phyloP scores from a whole-genome alignment of 2,329 filamentous ascomycete genomes.

The Alternaria brassicae region DNA sequence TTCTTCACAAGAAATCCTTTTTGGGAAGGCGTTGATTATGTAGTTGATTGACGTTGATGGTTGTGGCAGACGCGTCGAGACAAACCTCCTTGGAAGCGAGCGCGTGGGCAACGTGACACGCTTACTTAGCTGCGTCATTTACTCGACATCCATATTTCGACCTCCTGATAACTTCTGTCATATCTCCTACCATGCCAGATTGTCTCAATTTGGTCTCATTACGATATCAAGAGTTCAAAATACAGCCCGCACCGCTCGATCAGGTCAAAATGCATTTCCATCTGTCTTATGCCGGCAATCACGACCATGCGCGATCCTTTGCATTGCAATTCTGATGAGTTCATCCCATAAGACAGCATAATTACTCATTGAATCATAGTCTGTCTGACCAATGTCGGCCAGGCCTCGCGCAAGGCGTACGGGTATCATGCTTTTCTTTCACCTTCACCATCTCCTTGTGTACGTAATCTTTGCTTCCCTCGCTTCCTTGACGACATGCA shows the following conservation, averaged over 20 bases:
- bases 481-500: background rate
- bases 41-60: background rate
- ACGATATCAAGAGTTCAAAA: rapidly evolving
- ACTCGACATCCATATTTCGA: background rate
- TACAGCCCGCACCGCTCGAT: background rate
- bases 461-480: background rate
- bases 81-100: background rate
- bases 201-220: background rate
- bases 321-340: background rate
- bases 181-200: background rate
- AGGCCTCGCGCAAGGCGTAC: background rate
- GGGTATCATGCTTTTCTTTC: background rate
- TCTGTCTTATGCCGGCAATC: background rate
- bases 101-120: background rate
- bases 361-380: background rate
- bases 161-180: background rate
- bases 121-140: background rate
- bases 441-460: background rate
- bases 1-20: background rate
- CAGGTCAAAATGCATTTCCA: background rate
- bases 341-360: background rate
- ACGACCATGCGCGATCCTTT: background rate
- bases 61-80: background rate
- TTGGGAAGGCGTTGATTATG: background rate
- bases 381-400: background rate